These are phyloP conservation scores for Coriaria nepalensis DNA, from an alignment of 306 rosid genomes.

Conservation along the genomic window DNA sequence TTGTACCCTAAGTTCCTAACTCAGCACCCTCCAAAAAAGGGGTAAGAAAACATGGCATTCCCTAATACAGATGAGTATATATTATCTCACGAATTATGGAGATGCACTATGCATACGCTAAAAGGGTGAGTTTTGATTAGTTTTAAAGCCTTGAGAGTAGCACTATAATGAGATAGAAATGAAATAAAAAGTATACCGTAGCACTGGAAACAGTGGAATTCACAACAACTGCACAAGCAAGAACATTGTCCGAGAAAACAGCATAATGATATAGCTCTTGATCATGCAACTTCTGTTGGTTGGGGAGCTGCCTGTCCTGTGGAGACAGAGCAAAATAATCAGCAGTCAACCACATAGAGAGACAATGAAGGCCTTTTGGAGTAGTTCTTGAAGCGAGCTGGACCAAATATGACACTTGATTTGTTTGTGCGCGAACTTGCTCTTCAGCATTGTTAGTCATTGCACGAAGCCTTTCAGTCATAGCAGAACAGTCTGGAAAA, in stretches of 20 bases:
- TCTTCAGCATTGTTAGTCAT: conserved; percentile 68
- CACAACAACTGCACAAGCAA: conserved; percentile 87
- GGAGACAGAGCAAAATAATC: conserved; percentile 63
- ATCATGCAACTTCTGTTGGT: conserved; percentile 52
- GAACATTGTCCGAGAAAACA: conserved; percentile 91
- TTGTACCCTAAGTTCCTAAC: too few relatives aligned
- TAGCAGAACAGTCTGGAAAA: conserved; percentile 68
- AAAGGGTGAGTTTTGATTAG: too few relatives aligned
- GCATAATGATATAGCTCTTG: conserved; percentile 64
- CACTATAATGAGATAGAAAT: neutral
- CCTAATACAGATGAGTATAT: too few relatives aligned
- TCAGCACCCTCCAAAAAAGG: too few relatives aligned
- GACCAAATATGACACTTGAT: conserved; percentile 46
- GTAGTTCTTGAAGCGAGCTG: conserved; percentile 80
- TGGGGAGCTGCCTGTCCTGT: conserved; percentile 43
- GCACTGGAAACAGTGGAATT: conserved; percentile 69
- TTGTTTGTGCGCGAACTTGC: conserved; percentile 44
- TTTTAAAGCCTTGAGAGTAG: neutral
- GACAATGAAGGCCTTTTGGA: conserved; percentile 84
- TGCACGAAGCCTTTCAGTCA: conserved; percentile 71
- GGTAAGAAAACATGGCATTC: too few relatives aligned
- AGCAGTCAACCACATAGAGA: conserved; percentile 72
- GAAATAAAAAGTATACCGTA: conserved; percentile 35
- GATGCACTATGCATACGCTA: too few relatives aligned
- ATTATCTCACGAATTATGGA: too few relatives aligned